A percentile compares a stretch with the other conserved stretches of the same genome.
Conservation (phyloP, 1,284 basidiomycete genomes). For the Rhodotorula sp. region DNA sequence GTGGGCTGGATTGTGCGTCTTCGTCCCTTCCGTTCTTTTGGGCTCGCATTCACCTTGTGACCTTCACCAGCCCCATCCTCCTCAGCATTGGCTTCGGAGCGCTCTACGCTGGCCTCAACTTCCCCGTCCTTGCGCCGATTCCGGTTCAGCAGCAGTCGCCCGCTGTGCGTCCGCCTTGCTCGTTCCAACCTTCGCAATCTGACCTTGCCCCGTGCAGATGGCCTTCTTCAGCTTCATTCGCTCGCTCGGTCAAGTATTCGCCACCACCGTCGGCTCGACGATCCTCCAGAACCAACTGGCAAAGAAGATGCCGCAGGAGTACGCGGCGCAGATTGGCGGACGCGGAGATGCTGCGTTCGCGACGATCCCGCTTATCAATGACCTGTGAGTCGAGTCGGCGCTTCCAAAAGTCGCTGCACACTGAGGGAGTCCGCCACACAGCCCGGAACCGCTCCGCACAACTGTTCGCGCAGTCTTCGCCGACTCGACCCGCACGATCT, state of each 20-base stretch:
- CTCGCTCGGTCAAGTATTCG: conserved; percentile 31
- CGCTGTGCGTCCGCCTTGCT: conserved; percentile 13
- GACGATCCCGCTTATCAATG: conserved; percentile 24
- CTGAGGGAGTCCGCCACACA: not conserved
- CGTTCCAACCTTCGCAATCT: not conserved
- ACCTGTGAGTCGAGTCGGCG: conserved; percentile 8
- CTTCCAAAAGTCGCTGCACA: not conserved
- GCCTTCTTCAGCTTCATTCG: conserved; percentile 35
- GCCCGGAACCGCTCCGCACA: conserved; percentile 33
- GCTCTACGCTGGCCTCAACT: conserved; percentile 42
- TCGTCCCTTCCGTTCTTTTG: too few species aligned
- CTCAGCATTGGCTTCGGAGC: conserved; percentile 30
- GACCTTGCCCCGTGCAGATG: conserved; percentile 1
- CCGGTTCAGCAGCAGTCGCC: conserved; percentile 25
- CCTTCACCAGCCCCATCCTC: conserved; percentile 13
- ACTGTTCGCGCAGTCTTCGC: conserved; percentile 35
- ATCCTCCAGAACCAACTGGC: conserved; percentile 25
- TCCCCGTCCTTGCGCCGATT: conserved; percentile 44
- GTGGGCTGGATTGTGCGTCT: conserved; percentile 27
- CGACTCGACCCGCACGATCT: conserved; percentile 35
- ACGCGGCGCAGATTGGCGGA: not conserved
- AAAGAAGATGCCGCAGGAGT: conserved; percentile 6
- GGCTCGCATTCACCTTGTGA: not conserved
- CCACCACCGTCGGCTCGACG: conserved; percentile 32
- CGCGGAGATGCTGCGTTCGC: conserved; percentile 17